These are phyloP conservation scores for Thermothielavioides terrestris DNA, from an alignment of 495 filamentous ascomycete genomes.

Conservation along the genomic window DNA sequence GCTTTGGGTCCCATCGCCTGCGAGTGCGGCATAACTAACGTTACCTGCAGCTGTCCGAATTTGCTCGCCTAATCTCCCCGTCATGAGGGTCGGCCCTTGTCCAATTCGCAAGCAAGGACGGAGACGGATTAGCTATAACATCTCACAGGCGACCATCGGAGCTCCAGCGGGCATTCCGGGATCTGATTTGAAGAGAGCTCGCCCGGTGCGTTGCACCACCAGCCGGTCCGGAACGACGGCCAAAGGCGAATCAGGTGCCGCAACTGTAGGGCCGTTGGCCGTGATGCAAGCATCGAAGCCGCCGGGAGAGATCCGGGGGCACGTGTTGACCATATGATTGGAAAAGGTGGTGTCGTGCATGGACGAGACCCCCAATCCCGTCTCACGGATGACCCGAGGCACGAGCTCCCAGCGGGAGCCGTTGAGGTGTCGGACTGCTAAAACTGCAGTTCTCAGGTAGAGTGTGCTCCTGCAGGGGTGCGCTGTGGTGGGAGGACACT, in stretches of 20 bases:
- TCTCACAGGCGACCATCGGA: neutral
- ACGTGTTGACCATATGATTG: constrained; percentile 10
- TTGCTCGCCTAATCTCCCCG: neutral
- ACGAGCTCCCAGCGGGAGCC: constrained; percentile 3
- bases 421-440: constrained; percentile 6
- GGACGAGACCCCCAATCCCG: constrained; percentile 1
- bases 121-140: neutral
- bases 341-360: constrained; percentile 15
- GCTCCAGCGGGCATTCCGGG: neutral
- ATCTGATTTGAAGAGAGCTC: neutral
- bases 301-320: constrained; percentile 6
- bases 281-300: neutral
- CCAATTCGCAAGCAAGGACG: neutral
- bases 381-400: constrained; percentile 2
- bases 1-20: constrained; percentile 12
- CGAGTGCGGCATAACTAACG: constrained; percentile 6
- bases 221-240: neutral
- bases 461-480: constrained; percentile 18
- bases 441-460: constrained; percentile 18
- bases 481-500: constrained; percentile 1
- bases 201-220: neutral
- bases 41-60: constrained; percentile 2
- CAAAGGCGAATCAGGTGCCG: constrained; percentile 13
- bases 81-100: neutral
- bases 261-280: constrained; percentile 12